Evolutionary conservation across 2,329 filamentous ascomycete genomes (phyloP), one percentile per base, ranked within the genome.

Genomic region (Dendryphion nanum): DNA sequence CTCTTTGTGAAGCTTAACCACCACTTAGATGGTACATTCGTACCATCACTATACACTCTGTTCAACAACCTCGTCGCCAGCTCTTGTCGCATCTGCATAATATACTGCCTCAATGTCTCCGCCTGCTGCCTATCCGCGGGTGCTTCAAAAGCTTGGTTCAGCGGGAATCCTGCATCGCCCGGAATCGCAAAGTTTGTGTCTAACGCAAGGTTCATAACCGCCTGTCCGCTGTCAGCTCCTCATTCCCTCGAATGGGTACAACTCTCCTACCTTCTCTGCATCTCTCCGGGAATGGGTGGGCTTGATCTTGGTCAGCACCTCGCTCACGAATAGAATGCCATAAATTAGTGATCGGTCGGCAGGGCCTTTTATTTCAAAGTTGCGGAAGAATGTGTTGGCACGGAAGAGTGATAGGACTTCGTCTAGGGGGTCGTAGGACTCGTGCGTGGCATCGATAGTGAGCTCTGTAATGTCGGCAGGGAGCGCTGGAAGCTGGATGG

Each of bases 1-100:
- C 93, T 84, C 83, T 97, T 97, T 37, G 87, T 88, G 67, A 96
- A 98, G 76, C 93, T 97, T 66, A 98, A 71, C 93, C 93, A 98
- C 88, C 91, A 97, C 40, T 83, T 82, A 49, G 70, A 87, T 68
- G 75, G 90, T 69, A 63, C 79, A 68, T 67, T 64, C 18, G 58
- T 77, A 53, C 72, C 78, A 50, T 90, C 89, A 38, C 86, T 84
- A 65, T 95, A 98, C 49, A 98, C 83, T 54, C 90, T 80, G 36
- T 86, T 85, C 63, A 96, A 71, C 71, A 98, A 75, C 64, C 93
- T 78, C 40, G 77, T 72, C 4, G 90, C 90, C 46, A 97, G 73
- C 72, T 97, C 93, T 69, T 97, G 91, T 56, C 93, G 81, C 56
- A 96, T 87, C 72, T 98, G 93, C 42, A 85, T 81, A 59, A 97